These are phyloP conservation scores for Auricularia auricula-judae DNA, from an alignment of 768 basidiomycete genomes.

Conservation along the genomic window DNA sequence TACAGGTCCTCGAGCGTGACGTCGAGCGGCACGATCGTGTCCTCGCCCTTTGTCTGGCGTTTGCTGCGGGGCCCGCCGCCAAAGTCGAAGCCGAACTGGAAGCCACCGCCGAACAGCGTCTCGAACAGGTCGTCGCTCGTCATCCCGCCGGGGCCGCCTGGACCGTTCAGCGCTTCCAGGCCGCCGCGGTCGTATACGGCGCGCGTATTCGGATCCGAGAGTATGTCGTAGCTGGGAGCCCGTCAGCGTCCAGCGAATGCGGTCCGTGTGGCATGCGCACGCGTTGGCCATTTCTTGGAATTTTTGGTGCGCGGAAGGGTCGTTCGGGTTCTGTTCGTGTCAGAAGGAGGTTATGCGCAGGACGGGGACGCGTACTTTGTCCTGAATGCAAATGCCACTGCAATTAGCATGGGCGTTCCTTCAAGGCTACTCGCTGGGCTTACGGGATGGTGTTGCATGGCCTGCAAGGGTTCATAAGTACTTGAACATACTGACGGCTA, in stretches of 20 bases:
- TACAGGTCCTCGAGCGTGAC: conserved; percentile 90
- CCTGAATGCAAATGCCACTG: conserved; percentile 30
- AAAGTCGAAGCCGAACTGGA: conserved; percentile 55
- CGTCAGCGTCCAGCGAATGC: neutral
- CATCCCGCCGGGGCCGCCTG: conserved; percentile 33
- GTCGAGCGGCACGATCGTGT: conserved; percentile 67
- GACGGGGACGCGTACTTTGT: conserved; percentile 42
- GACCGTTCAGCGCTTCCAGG: conserved; percentile 51
- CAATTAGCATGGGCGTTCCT: neutral
- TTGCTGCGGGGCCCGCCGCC: conserved; percentile 23
- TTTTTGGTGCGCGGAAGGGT: conserved; percentile 68
- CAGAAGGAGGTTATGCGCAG: neutral
- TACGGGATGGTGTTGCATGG: conserved; percentile 82
- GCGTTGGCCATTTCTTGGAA: conserved; percentile 88
- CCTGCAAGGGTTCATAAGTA: conserved; percentile 32
- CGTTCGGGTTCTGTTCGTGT: conserved; percentile 63
- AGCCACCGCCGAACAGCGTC: conserved; percentile 46
- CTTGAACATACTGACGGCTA: conserved; percentile 7
- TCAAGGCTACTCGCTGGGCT: conserved; percentile 15
- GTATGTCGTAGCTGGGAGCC: conserved; percentile 60
- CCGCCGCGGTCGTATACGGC: conserved; percentile 66
- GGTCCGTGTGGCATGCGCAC: conserved; percentile 29
- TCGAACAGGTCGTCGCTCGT: conserved; percentile 63
- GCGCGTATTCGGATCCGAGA: conserved; percentile 58
- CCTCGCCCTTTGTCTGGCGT: conserved; percentile 49